These are phyloP conservation scores for Aspergillus sp. DNA, from an alignment of 2,329 filamentous ascomycete genomes.

Conservation along the genomic window DNA sequence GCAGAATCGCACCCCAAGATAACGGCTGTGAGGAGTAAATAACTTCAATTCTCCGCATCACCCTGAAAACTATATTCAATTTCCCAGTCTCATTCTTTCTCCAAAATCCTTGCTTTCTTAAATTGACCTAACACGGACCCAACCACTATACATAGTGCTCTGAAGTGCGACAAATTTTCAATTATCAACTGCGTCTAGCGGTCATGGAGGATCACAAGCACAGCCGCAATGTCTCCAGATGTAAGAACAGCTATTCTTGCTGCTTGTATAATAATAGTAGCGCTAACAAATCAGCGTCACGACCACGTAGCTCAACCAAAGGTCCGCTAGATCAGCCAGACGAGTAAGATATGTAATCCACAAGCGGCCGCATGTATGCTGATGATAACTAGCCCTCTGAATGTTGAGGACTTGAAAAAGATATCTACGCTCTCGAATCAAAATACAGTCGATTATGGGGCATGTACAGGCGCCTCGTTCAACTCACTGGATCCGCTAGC, in stretches of 20 bases:
- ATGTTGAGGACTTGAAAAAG: constrained; percentile 19
- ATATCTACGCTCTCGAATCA: constrained; percentile 16
- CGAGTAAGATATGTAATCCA: constrained; percentile 58
- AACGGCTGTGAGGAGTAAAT: background rate
- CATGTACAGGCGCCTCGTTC: constrained; percentile 29
- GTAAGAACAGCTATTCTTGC: constrained; percentile 26
- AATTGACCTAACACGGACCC: no score
- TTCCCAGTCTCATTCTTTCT: background rate
- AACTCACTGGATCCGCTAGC: constrained; percentile 36
- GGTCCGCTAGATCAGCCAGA: constrained; percentile 70
- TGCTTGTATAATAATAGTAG: background rate
- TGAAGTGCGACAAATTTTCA: background rate
- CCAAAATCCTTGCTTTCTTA: no score
- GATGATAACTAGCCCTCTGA: constrained; percentile 28
- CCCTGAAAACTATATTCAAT: background rate
- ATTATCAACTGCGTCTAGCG: background rate
- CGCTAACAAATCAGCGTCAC: constrained; percentile 33
- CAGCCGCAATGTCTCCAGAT: constrained; percentile 37
- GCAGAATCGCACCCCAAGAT: constrained; percentile 14
- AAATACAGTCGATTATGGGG: constrained; percentile 15
- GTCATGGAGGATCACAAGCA: constrained; percentile 26
- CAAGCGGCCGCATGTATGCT: constrained; percentile 8
- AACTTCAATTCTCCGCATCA: background rate
- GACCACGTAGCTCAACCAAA: constrained; percentile 60
- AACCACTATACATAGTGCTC: background rate